Percentiles rank a stretch among this genome's conserved stretches.
phyloP scores from a whole-genome alignment of 108 stramenopile genomes.

The Cyclotella sp. region DNA sequence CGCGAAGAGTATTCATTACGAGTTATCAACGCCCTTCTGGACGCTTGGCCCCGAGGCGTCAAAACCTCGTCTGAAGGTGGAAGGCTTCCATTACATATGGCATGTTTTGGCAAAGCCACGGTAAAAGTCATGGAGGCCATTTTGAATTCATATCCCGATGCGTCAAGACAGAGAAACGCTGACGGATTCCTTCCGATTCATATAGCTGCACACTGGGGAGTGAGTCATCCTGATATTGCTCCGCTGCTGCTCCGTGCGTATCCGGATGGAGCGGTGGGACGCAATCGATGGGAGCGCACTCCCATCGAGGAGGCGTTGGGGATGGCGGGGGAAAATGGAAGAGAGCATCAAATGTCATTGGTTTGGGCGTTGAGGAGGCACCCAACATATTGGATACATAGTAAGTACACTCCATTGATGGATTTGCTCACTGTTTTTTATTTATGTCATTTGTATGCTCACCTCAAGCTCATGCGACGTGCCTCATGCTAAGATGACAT shows the following conservation, averaged over 20 bases:
- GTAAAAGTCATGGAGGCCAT: slow-evolving; percentile 72
- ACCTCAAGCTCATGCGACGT: not conserved
- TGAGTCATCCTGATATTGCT: slow-evolving; percentile 78
- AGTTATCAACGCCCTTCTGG: slow-evolving; percentile 82
- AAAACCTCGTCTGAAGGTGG: slow-evolving; percentile 84
- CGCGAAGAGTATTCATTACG: slow-evolving; percentile 82
- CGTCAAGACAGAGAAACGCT: slow-evolving; percentile 80
- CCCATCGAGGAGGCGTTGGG: slow-evolving; percentile 89
- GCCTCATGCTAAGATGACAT: slow-evolving; percentile 31
- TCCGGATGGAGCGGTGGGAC: slow-evolving; percentile 87
- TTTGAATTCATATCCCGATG: slow-evolving; percentile 81
- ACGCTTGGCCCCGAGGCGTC: slow-evolving; percentile 79
- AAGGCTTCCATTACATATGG: slow-evolving; percentile 82
- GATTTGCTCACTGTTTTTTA: not conserved
- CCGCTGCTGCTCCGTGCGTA: slow-evolving; percentile 73
- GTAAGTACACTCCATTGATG: not conserved
- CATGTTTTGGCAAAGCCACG: slow-evolving; percentile 82
- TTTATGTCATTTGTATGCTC: not conserved
- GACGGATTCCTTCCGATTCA: slow-evolving; percentile 87
- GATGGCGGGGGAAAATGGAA: slow-evolving; percentile 91
- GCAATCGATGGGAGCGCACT: slow-evolving; percentile 89
- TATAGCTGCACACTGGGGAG: slow-evolving; percentile 87
- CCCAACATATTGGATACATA: slow-evolving; percentile 84
- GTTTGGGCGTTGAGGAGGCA: slow-evolving; percentile 84
- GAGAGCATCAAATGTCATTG: slow-evolving; percentile 81